Evolutionary conservation across 2,329 filamentous ascomycete species (phyloP).

Genomic region (Apiospora sp.): DNA sequence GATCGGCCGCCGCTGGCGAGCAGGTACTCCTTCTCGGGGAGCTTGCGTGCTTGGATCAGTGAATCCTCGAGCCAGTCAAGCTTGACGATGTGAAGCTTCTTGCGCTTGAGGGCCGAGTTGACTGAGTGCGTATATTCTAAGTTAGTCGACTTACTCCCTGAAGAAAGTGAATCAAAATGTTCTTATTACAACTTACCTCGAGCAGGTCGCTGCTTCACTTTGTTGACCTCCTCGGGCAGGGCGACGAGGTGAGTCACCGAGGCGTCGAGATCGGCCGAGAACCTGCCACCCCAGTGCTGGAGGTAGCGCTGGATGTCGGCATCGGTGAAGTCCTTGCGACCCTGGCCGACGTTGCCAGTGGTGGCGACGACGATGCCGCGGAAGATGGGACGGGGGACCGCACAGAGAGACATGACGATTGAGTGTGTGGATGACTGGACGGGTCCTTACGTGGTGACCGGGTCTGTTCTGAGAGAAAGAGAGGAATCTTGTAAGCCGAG

Average conservation of each 20-base stretch:
- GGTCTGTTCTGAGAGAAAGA: neutral
- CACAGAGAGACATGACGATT: neutral
- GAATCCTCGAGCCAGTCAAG: constrained; percentile 63
- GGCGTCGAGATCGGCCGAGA: constrained; percentile 57
- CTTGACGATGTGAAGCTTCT: constrained; percentile 52
- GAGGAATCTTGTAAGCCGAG: neutral
- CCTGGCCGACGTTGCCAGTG: constrained; percentile 62
- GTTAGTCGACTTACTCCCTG: neutral
- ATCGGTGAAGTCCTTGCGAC: constrained; percentile 48
- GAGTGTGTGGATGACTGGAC: neutral
- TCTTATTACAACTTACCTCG: neutral
- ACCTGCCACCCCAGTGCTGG: constrained; percentile 65
- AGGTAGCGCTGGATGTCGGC: constrained; percentile 74
- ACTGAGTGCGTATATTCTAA: constrained; percentile 38
- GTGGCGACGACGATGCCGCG: constrained; percentile 61
- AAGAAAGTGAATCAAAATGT: neutral
- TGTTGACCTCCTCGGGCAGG: constrained; percentile 42
- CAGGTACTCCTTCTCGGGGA: constrained; percentile 52
- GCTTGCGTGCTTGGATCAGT: constrained; percentile 37
- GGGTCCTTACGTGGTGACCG: neutral
- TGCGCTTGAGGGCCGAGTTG: constrained; percentile 46
- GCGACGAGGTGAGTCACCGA: constrained; percentile 78
- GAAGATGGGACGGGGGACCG: constrained; percentile 52
- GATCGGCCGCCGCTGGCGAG: constrained; percentile 40
- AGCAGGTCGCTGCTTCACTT: neutral